Conservation (phyloP, 179 eudicot genomes). For the Dionaea muscipula region DNA sequence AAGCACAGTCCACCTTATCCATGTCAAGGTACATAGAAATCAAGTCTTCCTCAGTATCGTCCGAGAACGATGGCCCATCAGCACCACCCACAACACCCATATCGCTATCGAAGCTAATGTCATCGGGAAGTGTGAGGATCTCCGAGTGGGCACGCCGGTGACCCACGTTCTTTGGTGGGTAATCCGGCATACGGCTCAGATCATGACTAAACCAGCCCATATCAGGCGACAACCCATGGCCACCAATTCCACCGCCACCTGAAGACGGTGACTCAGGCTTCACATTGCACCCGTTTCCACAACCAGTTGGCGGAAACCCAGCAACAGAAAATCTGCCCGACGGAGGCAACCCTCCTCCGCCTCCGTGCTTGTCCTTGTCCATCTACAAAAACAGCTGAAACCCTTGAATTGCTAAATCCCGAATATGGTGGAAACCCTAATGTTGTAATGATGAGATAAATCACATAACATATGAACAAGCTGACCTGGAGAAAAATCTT, state of each 20-base stretch:
- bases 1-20: constrained; percentile 75
- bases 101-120: constrained; percentile 88
- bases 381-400: constrained; percentile 8
- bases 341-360: constrained; percentile 28
- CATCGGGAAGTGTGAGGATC: constrained; percentile 80
- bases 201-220: constrained; percentile 52
- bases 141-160: constrained; percentile 94
- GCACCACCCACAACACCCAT: constrained; percentile 72
- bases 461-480: too few species aligned
- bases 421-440: too few species aligned
- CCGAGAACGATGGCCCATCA: constrained; percentile 74
- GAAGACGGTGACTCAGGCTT: constrained; percentile 11
- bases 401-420: too few species aligned
- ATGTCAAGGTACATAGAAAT: constrained; percentile 80
- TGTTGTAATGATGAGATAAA: too few species aligned
- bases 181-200: constrained; percentile 82
- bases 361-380: constrained; percentile 27
- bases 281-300: constrained; percentile 4
- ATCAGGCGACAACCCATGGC: constrained; percentile 13
- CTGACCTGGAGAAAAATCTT: too few species aligned
- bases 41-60: constrained; percentile 81
- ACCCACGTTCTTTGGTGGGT: constrained; percentile 56
- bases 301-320: constrained; percentile 1
- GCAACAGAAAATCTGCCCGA: constrained; percentile 23
- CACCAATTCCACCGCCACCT: background rate